Evolutionary conservation across 2,329 filamentous ascomycete species (phyloP), one percentile per base, ranked within the genome.

Genomic region (Ambrosiella beaveri): DNA sequence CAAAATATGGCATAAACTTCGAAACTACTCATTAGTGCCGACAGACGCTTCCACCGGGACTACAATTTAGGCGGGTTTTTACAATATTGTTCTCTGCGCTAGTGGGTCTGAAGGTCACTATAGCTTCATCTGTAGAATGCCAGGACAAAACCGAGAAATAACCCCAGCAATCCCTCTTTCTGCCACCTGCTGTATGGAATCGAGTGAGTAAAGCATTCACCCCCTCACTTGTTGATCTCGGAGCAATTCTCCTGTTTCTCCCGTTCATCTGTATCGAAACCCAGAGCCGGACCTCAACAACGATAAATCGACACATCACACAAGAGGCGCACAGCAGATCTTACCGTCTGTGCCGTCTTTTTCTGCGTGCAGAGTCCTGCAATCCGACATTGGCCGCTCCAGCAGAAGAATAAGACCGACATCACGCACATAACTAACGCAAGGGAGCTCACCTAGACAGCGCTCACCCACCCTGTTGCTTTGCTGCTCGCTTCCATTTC

Each of bases 401-500:
- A 27, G 3, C 27, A 27, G 27, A 27, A 27, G 27, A 27, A 27
- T 2, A 27, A 27, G 27, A 27, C 39, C 39, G n/a, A 41, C 39
- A 41, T 12, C 39, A 12, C 39, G 11, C 39, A 11, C 39, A 11
- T 12, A 41, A 8, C 11, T 12, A 41, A 41, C 5, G 38, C 17
- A 44, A 55, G 53, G 40, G 38, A 44, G 15, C 15, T 41, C 17
- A 41, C 11, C 47, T 39, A 44, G 44, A 27, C 15, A n/a, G 19
- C 12, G 53, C 38, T 38, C 44, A 38, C 35, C 15, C 53, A 55
- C 53, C 53, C 40, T 55, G 37, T 45, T 49, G 36, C 36, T 57
- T 35, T 55, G 37, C 55, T 49, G 36, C 36, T 57, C 27, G 44
- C 44, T 57, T 41, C 55, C 45, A 57, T 50, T 54, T 54, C 52